Conservation (phyloP, 2,329 filamentous ascomycete genomes). For the Xylaria digitata region DNA sequence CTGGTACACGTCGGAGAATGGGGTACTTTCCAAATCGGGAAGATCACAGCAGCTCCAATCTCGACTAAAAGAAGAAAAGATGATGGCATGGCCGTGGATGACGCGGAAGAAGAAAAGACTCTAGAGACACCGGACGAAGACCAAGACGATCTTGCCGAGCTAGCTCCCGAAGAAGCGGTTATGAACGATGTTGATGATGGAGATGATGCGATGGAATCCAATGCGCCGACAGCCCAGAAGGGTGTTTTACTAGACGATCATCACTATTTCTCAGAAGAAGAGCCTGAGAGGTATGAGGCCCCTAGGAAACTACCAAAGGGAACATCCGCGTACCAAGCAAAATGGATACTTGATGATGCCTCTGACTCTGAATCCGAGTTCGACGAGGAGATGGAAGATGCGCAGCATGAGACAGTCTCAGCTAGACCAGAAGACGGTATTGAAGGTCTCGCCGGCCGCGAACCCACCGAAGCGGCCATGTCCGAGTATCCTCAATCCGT, state of each 20-base stretch:
- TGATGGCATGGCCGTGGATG: slow-evolving; percentile 76
- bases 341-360: slow-evolving; percentile 85
- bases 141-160: slow-evolving; percentile 81
- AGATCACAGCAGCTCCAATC: slow-evolving; percentile 82
- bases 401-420: slow-evolving; percentile 56
- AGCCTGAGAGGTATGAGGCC: slow-evolving; percentile 67
- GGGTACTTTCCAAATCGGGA: slow-evolving; percentile 92
- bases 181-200: slow-evolving; percentile 67
- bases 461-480: slow-evolving; percentile 80
- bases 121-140: slow-evolving; percentile 81
- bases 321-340: slow-evolving; percentile 92
- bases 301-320: slow-evolving; percentile 87
- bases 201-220: slow-evolving; percentile 50
- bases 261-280: slow-evolving; percentile 96
- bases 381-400: slow-evolving; percentile 66
- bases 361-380: slow-evolving; percentile 84
- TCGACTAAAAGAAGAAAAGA: slow-evolving; percentile 70
- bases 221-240: slow-evolving; percentile 71
- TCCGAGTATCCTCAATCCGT: slow-evolving; percentile 96
- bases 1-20: slow-evolving; percentile 92
- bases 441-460: slow-evolving; percentile 73
- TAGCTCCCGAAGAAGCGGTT: slow-evolving; percentile 86
- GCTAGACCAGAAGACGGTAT: slow-evolving; percentile 84
- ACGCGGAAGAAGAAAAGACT: slow-evolving; percentile 63
- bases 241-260: slow-evolving; percentile 96